Evolutionary conservation across 164 flowering plant species (phyloP).

Genomic region (Liquidambar formosana): DNA sequence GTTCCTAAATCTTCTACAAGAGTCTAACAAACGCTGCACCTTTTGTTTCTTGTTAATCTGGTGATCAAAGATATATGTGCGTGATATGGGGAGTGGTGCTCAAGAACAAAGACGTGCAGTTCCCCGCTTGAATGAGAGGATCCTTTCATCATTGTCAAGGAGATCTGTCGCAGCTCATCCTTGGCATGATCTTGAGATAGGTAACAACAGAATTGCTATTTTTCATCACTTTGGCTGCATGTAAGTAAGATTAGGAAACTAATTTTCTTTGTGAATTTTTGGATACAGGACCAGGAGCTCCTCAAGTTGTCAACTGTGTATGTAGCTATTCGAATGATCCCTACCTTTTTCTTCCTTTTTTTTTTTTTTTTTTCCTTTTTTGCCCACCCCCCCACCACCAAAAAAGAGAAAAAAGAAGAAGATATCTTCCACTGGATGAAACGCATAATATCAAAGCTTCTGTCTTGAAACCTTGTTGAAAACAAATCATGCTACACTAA

Average conservation of each 20-base stretch:
- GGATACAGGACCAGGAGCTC: conserved; percentile 38
- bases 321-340: conserved; percentile 1
- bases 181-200: conserved; percentile 52
- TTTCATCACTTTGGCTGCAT: neutral
- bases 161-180: conserved; percentile 50
- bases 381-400: too few species aligned
- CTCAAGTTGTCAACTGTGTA: conserved; percentile 31
- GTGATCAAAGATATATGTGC: neutral
- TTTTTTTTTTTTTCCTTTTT: too few species aligned
- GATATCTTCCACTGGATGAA: too few species aligned
- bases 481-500: too few species aligned
- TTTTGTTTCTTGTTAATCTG: neutral
- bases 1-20: too few species aligned
- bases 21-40: too few species aligned
- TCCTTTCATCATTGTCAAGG: conserved; percentile 41
- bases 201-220: too few species aligned
- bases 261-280: neutral
- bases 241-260: neutral
- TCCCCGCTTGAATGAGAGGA: conserved; percentile 39
- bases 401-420: too few species aligned
- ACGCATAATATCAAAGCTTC: too few species aligned
- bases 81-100: conserved; percentile 16
- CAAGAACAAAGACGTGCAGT: conserved; percentile 8
- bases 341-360: too few species aligned
- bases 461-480: too few species aligned